Conservation (phyloP, 306 rosid species). For the Prosopis cineraria region DNA sequence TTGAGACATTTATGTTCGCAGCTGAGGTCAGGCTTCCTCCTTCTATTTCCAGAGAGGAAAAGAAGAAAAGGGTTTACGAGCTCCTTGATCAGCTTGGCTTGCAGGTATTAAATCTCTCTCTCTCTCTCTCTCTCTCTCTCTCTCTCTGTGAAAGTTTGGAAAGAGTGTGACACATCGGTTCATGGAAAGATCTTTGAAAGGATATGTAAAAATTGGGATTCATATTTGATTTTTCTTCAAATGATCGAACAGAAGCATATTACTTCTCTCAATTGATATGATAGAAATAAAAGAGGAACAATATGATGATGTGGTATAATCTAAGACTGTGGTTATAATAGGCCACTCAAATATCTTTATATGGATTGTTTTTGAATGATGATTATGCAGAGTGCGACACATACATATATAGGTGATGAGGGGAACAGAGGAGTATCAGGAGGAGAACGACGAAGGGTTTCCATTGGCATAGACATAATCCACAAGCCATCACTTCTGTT, state of each 20-base stretch:
- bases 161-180: too few relatives aligned
- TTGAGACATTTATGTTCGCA: conserved; percentile 89
- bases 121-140: background rate
- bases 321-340: background rate
- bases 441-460: conserved; percentile 87
- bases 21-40: conserved; percentile 93
- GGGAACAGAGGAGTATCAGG: conserved; percentile 91
- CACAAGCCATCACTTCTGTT: conserved; percentile 83
- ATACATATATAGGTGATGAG: conserved; percentile 86
- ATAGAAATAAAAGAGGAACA: too few relatives aligned
- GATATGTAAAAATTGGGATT: too few relatives aligned
- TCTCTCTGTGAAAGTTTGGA: too few relatives aligned
- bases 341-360: background rate
- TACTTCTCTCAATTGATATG: too few relatives aligned
- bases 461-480: conserved; percentile 84
- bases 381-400: conserved; percentile 61
- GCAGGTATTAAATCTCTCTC: conserved; percentile 49
- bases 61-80: conserved; percentile 73
- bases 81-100: conserved; percentile 79
- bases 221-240: too few relatives aligned
- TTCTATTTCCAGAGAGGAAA: conserved; percentile 67
- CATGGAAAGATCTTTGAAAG: too few relatives aligned
- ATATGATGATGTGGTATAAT: too few relatives aligned
- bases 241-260: too few relatives aligned
- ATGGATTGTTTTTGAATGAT: background rate